Conservation (phyloP, 345 rosid species). For the Adansonia digitata region DNA sequence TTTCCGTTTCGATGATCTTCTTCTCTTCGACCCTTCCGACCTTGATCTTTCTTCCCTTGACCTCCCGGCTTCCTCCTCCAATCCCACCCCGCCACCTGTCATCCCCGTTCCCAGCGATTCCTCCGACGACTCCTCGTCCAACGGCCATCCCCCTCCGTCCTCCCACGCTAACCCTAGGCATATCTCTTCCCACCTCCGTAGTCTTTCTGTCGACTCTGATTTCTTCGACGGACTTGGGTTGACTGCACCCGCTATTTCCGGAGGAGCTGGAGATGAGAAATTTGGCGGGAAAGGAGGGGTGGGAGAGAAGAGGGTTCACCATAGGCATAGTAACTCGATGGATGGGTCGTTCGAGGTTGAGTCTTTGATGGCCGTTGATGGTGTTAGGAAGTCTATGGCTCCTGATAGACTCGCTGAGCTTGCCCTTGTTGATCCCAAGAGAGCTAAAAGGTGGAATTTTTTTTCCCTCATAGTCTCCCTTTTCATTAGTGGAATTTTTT, state of each 20-base stretch:
- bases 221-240: constrained; percentile 50
- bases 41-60: constrained; percentile 74
- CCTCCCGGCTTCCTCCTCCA: constrained; percentile 16
- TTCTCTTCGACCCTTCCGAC: constrained; percentile 79
- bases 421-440: constrained; percentile 83
- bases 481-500: not conserved
- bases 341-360: constrained; percentile 75
- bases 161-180: constrained; percentile 25
- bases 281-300: constrained; percentile 32
- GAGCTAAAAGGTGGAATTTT: constrained; percentile 84
- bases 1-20: constrained; percentile 85
- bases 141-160: constrained; percentile 23
- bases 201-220: constrained; percentile 86
- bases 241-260: constrained; percentile 22
- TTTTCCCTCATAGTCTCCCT: too few species aligned
- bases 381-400: constrained; percentile 69
- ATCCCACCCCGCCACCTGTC: constrained; percentile 3
- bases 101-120: constrained; percentile 49
- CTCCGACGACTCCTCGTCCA: constrained; percentile 58
- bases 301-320: constrained; percentile 45
- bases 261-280: constrained; percentile 27
- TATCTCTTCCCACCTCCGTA: constrained; percentile 59
- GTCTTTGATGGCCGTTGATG: constrained; percentile 45
- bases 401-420: constrained; percentile 82
- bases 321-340: constrained; percentile 78